These are phyloP conservation scores for Corchorus olitorius DNA, from an alignment of 345 rosid species.

Conservation along the genomic window DNA sequence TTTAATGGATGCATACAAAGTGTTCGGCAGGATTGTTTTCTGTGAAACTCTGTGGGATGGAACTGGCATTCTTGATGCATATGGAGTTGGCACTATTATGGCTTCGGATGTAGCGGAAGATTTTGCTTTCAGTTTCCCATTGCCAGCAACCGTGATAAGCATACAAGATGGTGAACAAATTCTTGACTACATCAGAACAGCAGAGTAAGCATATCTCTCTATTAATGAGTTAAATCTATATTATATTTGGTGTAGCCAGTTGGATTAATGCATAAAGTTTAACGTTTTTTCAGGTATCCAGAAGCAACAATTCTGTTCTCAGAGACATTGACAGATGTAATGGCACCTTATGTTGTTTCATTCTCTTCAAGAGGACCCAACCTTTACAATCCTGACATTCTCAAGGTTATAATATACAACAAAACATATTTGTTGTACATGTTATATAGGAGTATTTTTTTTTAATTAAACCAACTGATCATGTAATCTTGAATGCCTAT, in stretches of 20 bases:
- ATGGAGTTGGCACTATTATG: constrained; percentile 35
- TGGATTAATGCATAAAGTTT: no score
- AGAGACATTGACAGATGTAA: neutral
- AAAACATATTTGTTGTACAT: neutral
- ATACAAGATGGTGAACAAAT: constrained; percentile 22
- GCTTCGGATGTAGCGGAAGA: neutral
- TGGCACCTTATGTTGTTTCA: constrained; percentile 6
- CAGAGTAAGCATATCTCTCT: constrained; percentile 20
- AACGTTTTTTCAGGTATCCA: constrained; percentile 17
- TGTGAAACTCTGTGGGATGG: constrained; percentile 24
- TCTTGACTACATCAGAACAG: constrained; percentile 30
- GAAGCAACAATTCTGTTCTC: constrained; percentile 28
- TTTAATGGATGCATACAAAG: constrained; percentile 22
- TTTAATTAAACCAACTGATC: neutral
- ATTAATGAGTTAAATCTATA: neutral
- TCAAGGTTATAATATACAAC: constrained; percentile 23
- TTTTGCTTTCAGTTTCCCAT: constrained; percentile 31
- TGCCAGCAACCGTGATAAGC: constrained; percentile 32
- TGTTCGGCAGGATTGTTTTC: constrained; percentile 31
- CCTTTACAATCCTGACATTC: constrained; percentile 28
- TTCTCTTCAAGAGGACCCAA: constrained; percentile 41
- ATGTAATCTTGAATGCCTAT: neutral
- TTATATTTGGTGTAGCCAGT: neutral
- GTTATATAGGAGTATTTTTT: no score
- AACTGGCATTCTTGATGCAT: constrained; percentile 17